Base-by-base conservation (phyloP, 2,329 filamentous ascomycete genomes). In the Daldinia eschscholtzii region DNA sequence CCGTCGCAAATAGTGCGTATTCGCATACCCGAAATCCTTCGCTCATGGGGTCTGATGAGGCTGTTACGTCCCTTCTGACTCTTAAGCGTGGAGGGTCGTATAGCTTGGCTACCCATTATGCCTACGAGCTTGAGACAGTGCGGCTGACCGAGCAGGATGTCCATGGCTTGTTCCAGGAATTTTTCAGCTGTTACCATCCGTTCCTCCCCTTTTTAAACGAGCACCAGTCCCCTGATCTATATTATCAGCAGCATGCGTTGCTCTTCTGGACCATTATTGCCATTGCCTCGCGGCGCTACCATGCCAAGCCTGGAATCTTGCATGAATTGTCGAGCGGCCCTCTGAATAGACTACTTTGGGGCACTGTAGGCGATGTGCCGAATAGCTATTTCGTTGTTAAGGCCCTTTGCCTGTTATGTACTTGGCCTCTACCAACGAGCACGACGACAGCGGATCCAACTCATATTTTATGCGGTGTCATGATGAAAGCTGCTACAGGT, bases 401-500 rank as follows among this genome's bases (percentile, higher is more conserved):
- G 81, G 92, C 92, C 1, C 83, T 95, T 73, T 94, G 92, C 75
- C 81, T 96, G 64, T 81, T 94, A 46, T 95, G 92, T 79, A 92
- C 91, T 4, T 96, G 92, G 92, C 92, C 93, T 5, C 81, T 95
- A 41, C 93, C 93, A 0, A 93, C 91, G n/a, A 93, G 91, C 79
- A 93, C 91, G 4, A 93, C 92, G 1, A 91, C 91, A 5, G 90
- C 90, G 6, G 93, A 96, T 73, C 92, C 92, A 2, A 95, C 92
- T 1, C 93, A 94, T 77, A 94, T 93, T 77, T 83, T 94, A 18
- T 91, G 91, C 73, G 92, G 93, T 59, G 88, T 93, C 68, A 93
- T 95, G 91, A 94, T 95, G 88, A 93, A 94, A 81, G 89, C 92
- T 23, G 93, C 93, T 7, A 94, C 93, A 72, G 92, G 93, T 72